Conservation (phyloP, 75 land plant genomes). For the Chamaecyparis obtusa region DNA sequence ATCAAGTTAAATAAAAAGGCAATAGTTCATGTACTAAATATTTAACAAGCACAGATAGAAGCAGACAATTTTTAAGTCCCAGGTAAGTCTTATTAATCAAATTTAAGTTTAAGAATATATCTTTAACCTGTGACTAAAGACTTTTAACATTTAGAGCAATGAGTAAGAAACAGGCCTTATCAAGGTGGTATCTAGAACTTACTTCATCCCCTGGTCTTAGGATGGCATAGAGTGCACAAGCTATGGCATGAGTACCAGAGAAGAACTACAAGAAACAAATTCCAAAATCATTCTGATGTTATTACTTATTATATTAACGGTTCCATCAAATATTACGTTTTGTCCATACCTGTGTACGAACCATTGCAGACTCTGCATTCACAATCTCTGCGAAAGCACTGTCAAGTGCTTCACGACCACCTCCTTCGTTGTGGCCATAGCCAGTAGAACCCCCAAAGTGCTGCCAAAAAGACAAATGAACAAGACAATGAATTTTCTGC, state of each 20-base stretch:
- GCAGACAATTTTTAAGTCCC: not conserved
- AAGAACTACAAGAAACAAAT: slow-evolving; percentile 60
- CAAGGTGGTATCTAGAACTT: not conserved
- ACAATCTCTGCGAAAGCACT: slow-evolving; percentile 83
- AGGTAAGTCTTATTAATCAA: not conserved
- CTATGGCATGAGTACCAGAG: slow-evolving; percentile 97
- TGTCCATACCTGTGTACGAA: slow-evolving; percentile 76
- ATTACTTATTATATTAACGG: not conserved
- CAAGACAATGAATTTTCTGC: not conserved
- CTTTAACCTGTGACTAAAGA: slow-evolving; percentile 9
- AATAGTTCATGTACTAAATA: not conserved
- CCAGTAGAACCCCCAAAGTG: slow-evolving; percentile 93
- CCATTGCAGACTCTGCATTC: slow-evolving; percentile 87
- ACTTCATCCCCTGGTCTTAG: slow-evolving; percentile 97
- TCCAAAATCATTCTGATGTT: not conserved
- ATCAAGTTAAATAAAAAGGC: slow-evolving; percentile 14
- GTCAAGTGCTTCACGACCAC: slow-evolving; percentile 93
- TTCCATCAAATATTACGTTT: not conserved
- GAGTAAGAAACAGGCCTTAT: not conserved
- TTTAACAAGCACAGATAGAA: not conserved
- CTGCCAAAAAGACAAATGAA: slow-evolving; percentile 30
- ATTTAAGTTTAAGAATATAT: not conserved
- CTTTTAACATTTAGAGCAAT: slow-evolving; percentile 1
- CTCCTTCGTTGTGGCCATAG: slow-evolving; percentile 96
- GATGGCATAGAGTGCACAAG: slow-evolving; percentile 87